These are phyloP conservation scores for Allium cepa DNA, from an alignment of 106 monocot genomes.

Conservation along the genomic window DNA sequence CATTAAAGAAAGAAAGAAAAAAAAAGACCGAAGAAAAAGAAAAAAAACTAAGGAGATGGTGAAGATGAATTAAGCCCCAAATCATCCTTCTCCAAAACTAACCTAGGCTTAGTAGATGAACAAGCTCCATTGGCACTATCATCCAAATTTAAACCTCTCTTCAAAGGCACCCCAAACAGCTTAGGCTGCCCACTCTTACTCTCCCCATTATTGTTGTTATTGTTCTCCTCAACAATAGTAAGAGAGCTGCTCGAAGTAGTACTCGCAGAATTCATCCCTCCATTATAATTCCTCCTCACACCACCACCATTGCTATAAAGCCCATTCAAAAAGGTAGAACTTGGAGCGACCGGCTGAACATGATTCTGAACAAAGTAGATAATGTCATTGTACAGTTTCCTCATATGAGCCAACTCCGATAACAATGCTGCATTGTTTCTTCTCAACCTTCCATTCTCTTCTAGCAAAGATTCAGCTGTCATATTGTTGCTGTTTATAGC, in stretches of 20 bases:
- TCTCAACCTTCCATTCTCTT: conserved; percentile 82
- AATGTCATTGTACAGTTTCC: conserved; percentile 91
- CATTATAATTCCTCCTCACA: not conserved
- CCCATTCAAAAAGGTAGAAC: conserved; percentile 12
- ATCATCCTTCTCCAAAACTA: conserved; percentile 3
- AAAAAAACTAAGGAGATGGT: conserved; percentile 2
- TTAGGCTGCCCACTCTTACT: conserved; percentile 27
- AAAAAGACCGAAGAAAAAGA: not conserved
- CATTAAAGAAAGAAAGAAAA: not conserved
- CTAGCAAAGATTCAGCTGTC: conserved; percentile 36
- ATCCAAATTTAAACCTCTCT: not conserved
- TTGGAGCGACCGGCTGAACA: conserved; percentile 78
- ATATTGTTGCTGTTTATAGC: not conserved
- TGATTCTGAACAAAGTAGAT: conserved; percentile 97
- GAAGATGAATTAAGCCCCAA: conserved; percentile 27
- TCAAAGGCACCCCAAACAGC: conserved; percentile 47
- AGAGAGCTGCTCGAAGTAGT: conserved; percentile 90
- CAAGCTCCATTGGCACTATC: conserved; percentile 11
- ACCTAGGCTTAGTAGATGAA: conserved; percentile 25
- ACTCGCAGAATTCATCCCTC: conserved; percentile 36
- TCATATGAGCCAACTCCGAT: conserved; percentile 83
- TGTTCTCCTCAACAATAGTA: conserved; percentile 76
- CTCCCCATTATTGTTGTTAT: conserved; percentile 13
- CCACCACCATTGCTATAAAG: not conserved
- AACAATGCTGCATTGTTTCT: conserved; percentile 62